phyloP scores from a whole-genome alignment of 805 yeast genomes.

The Candida odintsovae region DNA sequence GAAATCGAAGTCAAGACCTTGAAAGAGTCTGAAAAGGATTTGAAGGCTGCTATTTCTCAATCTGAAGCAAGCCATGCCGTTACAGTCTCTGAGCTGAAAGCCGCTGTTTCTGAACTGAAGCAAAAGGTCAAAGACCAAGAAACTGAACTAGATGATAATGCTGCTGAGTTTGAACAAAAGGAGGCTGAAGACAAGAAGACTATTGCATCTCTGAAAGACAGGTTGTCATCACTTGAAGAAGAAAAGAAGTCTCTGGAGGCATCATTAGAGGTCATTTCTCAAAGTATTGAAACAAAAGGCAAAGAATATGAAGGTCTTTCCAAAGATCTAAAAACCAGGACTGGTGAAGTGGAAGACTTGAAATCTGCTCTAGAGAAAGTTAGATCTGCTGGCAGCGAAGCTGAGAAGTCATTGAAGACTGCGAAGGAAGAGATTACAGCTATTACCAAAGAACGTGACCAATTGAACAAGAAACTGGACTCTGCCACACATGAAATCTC shows the following conservation, averaged over 20 bases:
- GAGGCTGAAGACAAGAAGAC: constrained; percentile 24
- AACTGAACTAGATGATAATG: constrained; percentile 21
- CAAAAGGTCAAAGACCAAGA: constrained; percentile 6
- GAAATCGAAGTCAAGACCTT: neutral
- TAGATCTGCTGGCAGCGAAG: neutral
- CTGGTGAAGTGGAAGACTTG: constrained; percentile 7
- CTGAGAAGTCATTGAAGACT: neutral
- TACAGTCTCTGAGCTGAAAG: constrained; percentile 1
- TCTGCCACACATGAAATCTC: constrained; percentile 3
- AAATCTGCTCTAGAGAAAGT: neutral
- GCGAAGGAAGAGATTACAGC: neutral
- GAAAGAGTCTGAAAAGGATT: neutral
- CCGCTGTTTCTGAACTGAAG: constrained; percentile 1
- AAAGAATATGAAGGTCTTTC: constrained; percentile 17
- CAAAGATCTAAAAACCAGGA: constrained; percentile 10
- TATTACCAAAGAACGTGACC: neutral
- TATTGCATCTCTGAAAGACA: constrained; percentile 21
- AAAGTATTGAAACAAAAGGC: constrained; percentile 25
- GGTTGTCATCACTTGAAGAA: constrained; percentile 22
- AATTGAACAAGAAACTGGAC: constrained; percentile 6
- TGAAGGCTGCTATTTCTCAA: constrained; percentile 1
- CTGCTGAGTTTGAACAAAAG: constrained; percentile 23
- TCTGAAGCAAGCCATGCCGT: neutral
- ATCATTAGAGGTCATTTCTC: constrained; percentile 28
- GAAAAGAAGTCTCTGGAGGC: constrained; percentile 29